Base-by-base conservation (phyloP, 148 eudicot genomes). In the Talinum fruticosum region DNA sequence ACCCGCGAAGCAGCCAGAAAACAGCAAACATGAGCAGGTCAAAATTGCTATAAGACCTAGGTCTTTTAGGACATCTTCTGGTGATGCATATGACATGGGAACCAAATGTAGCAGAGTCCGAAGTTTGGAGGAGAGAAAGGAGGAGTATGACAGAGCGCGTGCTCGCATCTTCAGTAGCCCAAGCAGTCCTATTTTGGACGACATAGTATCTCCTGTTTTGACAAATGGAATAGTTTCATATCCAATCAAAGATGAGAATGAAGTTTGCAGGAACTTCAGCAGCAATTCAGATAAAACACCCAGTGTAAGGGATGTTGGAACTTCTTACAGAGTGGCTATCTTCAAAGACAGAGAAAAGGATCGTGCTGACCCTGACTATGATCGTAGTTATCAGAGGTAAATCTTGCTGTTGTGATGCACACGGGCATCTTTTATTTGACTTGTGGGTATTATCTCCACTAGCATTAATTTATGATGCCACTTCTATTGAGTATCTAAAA, bases 281-380 rank as follows among this genome's bases (percentile, higher is more conserved):
- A 73, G 74, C 68, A 92, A 91, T 71, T 37, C 79, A 66, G 97
- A 91, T 7, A 87, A 77, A 57, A 75, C 34, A 66, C 32, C 65
- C 37, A 64, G 59, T 53, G 71, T 74, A 45, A 90, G 88, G 85
- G 97, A 93, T 69, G 38, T 78, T 34, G 92, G 90, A 45, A 81
- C 79, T 77, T 75, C 91, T 82, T 89, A 93, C 23, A 86, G 94
- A 65, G 84, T 66, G 66, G 96, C 98, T 16, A 88, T 92, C 69
- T 81, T 94, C 64, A 92, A 85, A 79, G 98, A 94, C 85, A 87
- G 90, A 86, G 98, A 92, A 82, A 94, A 94, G 80, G 98, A 94
- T 77, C 91, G 87, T 21, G 77, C 71, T 53, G 98, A 94, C 82
- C 98, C 98, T 73, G 98, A 94, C 80, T 94, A 94, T 88, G 98